Conservation (phyloP, 805 yeast species). For the Pichia scutulata region DNA sequence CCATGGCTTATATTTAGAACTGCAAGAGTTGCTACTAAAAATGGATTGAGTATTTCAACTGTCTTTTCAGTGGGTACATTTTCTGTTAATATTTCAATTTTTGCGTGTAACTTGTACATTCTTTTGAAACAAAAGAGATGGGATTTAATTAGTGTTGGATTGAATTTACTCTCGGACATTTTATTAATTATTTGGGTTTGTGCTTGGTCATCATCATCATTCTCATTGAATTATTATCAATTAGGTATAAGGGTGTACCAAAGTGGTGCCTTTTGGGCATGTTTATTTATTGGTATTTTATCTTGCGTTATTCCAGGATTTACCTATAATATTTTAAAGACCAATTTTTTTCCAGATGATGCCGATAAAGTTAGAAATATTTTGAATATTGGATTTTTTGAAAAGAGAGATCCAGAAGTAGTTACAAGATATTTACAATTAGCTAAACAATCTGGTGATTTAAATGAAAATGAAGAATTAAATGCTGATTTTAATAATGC, state of each 20-base stretch:
- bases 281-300: slow-evolving; percentile 46
- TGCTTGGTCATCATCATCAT: slow-evolving; percentile 51
- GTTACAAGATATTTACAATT: slow-evolving; percentile 1
- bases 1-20: slow-evolving; percentile 49
- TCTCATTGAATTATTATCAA: slow-evolving; percentile 52
- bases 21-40: slow-evolving; percentile 33
- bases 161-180: slow-evolving; percentile 46
- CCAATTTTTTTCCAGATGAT: slow-evolving; percentile 54
- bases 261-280: slow-evolving; percentile 57
- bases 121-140: slow-evolving; percentile 63
- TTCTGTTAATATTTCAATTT: slow-evolving; percentile 52
- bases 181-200: slow-evolving; percentile 72
- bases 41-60: slow-evolving; percentile 54
- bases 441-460: slow-evolving; percentile 8
- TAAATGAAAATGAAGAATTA: background rate
- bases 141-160: slow-evolving; percentile 62
- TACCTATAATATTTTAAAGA: slow-evolving; percentile 38
- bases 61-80: slow-evolving; percentile 66
- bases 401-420: slow-evolving; percentile 24
- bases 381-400: slow-evolving; percentile 44
- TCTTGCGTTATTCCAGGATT: slow-evolving; percentile 57
- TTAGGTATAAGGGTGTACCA: slow-evolving; percentile 62
- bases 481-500: background rate
- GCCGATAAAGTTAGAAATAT: slow-evolving; percentile 65
- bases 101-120: slow-evolving; percentile 60